Base-by-base conservation (phyloP, 805 yeast species). In the Yarrowia osloensis region DNA sequence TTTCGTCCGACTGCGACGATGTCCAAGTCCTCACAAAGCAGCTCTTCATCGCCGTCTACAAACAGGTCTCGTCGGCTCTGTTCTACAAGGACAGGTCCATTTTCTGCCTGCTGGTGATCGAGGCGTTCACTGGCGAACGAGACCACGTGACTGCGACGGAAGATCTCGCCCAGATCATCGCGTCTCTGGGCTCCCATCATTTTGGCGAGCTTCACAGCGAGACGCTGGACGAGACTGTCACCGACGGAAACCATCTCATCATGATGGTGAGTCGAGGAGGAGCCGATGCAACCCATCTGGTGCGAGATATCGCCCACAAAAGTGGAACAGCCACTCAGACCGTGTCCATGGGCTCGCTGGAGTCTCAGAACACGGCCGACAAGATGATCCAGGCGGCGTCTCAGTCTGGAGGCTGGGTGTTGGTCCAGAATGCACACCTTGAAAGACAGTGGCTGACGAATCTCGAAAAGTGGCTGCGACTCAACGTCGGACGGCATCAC, bases 341-440 rank as follows among this genome's bases (percentile, higher is more conserved):
- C 1, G 81, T 90, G 42, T 84, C 97, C 0, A 81, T 93, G 84
- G 98, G 97, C 0, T 85, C 96, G 0, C 73, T 75, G 26, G 96
- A 91, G 75, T 88, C 90, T 11, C 75, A 80, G 1, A 82, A 79
- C 2, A 77, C 80, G 46, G 93, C 94, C 0, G 84, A 83, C 24
- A 77, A 79, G 61, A 84, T 85, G n/a, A 77, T 91, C 9, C 72
- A 74, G 0, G 75, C 74, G 11, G 84, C 86, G 0, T 73, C 81
- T 0, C 77, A 74, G n/a, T 73, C 73, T 1, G 91, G 90, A 0
- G 71, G 75, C 1, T 91, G 97, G 97, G 75, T 94, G 0, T 71
- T 93, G 31, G 75, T 94, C 33, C 97, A 94, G 73, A 93, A 93
- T 73, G 79, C 90, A 13, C 97, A 94, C 68, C 82, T 89, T 81